Evolutionary conservation across 2,329 filamentous ascomycete genomes (phyloP).

Genomic region (Fusarium humuli): DNA sequence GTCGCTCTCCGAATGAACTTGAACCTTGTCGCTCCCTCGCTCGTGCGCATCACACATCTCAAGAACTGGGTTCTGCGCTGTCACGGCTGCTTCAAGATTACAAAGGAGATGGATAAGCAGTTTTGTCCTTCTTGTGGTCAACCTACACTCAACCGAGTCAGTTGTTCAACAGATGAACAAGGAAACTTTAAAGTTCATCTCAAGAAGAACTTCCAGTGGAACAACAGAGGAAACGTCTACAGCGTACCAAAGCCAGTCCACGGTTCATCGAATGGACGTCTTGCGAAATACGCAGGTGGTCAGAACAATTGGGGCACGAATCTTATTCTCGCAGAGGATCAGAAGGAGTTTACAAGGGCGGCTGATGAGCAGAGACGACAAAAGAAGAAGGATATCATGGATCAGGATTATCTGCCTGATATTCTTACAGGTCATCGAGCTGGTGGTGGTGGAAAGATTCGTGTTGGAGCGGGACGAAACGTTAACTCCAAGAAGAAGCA

Average conservation of each 20-base stretch:
- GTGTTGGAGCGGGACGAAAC: slow-evolving; percentile 85
- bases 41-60: slow-evolving; percentile 84
- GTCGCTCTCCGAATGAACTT: slow-evolving; percentile 95
- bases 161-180: slow-evolving; percentile 83
- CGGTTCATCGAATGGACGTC: slow-evolving; percentile 83
- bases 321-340: slow-evolving; percentile 90
- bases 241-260: slow-evolving; percentile 91
- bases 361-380: slow-evolving; percentile 71
- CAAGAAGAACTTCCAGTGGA: slow-evolving; percentile 96
- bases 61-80: slow-evolving; percentile 93
- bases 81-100: slow-evolving; percentile 90
- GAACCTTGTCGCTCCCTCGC: slow-evolving; percentile 81
- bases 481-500: slow-evolving; percentile 82
- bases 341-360: slow-evolving; percentile 86
- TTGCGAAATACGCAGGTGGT: slow-evolving; percentile 75
- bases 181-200: slow-evolving; percentile 88
- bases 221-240: slow-evolving; percentile 90
- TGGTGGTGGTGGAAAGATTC: slow-evolving; percentile 73
- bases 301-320: slow-evolving; percentile 88
- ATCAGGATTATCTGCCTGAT: slow-evolving; percentile 89
- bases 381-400: slow-evolving; percentile 87
- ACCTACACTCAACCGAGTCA: slow-evolving; percentile 83
- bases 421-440: slow-evolving; percentile 84
- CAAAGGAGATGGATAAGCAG: slow-evolving; percentile 85
- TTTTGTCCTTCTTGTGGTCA: slow-evolving; percentile 95